Evolutionary conservation across 1,284 basidiomycete species (phyloP), one percentile per base, ranked within the genome.

Genomic region (Amylostereum areolatum): DNA sequence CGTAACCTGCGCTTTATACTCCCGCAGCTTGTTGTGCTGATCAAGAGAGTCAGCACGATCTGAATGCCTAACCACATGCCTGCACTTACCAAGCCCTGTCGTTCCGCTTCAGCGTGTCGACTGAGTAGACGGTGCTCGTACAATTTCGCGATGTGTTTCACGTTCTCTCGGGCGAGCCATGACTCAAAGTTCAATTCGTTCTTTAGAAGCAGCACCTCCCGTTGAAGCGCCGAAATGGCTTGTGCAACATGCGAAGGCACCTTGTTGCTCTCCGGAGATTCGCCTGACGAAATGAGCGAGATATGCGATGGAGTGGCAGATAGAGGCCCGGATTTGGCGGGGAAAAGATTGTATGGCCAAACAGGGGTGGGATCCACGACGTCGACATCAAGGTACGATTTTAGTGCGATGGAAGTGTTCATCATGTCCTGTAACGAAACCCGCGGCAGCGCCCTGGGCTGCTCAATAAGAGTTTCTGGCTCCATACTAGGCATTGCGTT

Each of bases 121-220:
- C 83, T 80, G 28, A 86, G 62, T 29, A 87, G 78, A n/a, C 77
- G 78, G 54, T 89, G 83, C 53, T 83, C 75, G 58, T 88, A 85
- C 45, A 92, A 65, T 41, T 81, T 73, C n/a, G 83, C 85, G 48
- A 92, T 85, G 57, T 90, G 86, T 61, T 80, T 79, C 47, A 85
- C 75, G 53, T 89, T 89, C 64, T 90, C 81, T 55, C 85, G 72
- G 52, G 85, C 82, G 39, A 87, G 70, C 85, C 88, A 92, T 25
- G 84, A 69, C 66, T 92, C 86, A 51, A 91, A 88, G 60, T 89
- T 89, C 37, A 91, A 77, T 55, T 91, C 87, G 60, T 82, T 89
- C 46, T 83, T 75, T 28, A 92, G 67, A 33, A 90, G 66, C 5
- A 90, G 63, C 2, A 87, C 73, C 58, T 91, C 86, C 41, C 83